Evolutionary conservation across 225 moss, liverwort and hornwort genomes (phyloP).

Genomic region (Thuidium tamariscinum): DNA sequence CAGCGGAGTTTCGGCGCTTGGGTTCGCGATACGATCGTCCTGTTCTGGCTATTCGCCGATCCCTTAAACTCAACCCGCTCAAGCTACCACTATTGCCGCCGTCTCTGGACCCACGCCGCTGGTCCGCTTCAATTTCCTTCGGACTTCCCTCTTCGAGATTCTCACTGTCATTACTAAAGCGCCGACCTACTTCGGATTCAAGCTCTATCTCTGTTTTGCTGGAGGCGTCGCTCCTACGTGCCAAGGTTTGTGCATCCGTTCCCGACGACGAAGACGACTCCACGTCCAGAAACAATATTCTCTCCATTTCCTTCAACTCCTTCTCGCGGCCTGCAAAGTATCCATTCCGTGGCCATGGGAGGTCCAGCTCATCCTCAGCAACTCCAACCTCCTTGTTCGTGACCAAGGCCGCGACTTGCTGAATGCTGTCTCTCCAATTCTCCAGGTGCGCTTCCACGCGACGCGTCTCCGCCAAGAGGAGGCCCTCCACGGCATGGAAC

Average conservation of each 20-base stretch:
- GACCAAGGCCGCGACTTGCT: slow-evolving; percentile 15
- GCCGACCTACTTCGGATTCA: background rate
- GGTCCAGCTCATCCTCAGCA: slow-evolving; percentile 8
- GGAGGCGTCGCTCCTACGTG: slow-evolving; percentile 20
- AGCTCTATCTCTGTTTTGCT: slow-evolving; percentile 1
- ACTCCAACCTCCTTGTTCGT: background rate
- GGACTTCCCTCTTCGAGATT: background rate
- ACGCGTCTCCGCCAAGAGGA: slow-evolving; percentile 18
- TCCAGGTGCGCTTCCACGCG: slow-evolving; percentile 28
- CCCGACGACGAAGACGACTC: background rate
- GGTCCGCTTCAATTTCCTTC: background rate
- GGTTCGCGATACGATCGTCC: background rate
- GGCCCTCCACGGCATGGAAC: slow-evolving; percentile 19
- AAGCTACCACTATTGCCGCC: background rate
- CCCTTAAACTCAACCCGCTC: background rate
- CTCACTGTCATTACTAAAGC: slow-evolving; percentile 3
- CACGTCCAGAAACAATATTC: slow-evolving; percentile 7
- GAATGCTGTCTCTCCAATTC: slow-evolving; percentile 57
- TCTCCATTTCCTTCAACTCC: slow-evolving; percentile 35
- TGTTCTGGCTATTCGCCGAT: background rate
- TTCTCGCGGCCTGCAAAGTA: slow-evolving; percentile 27
- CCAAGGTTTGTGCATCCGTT: slow-evolving; percentile 29
- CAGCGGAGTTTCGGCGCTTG: background rate
- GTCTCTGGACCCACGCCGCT: background rate
- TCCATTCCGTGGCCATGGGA: slow-evolving; percentile 34